Base-by-base conservation (phyloP, 139 green algal genomes). In the Spirogloea muscicola region DNA sequence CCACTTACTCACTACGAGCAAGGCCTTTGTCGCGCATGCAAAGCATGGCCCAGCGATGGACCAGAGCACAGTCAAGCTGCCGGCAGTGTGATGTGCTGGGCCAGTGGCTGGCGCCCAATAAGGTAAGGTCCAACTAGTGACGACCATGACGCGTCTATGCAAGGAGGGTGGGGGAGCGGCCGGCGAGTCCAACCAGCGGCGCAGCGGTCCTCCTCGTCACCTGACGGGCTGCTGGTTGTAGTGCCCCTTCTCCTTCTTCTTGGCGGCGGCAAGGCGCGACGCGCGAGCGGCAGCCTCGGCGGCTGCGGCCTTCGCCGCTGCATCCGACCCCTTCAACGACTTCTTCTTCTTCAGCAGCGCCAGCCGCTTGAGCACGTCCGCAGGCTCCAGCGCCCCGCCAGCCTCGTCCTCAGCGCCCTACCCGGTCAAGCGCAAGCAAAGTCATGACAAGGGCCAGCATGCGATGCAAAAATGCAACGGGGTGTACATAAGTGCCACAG, bases 101-200 rank as follows among this genome's bases (percentile, higher is more conserved):
- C 92, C 92, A 3, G 93, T 97, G 64, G 89, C 96, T 68, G 86
- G 96, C 3, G 94, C 97, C 74, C 87, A 97, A n/a, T 21, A 21
- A 21, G 21, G 21, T 86, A 93, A 98, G 72, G 84, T 98, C 21
- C 94, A 98, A 87, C 94, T 97, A 86, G 86, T 90, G 84, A 85
- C 97, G 84, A 82, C 78, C 3, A 80, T 95, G n/a, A n/a, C n/a
- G n/a, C n/a, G n/a, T n/a, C n/a, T n/a, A n/a, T n/a, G n/a, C n/a
- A n/a, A n/a, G n/a, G n/a, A n/a, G n/a, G n/a, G n/a, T n/a, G n/a
- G n/a, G n/a, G n/a, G n/a, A n/a, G n/a, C n/a, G n/a, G n/a, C n/a
- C n/a, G n/a, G n/a, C n/a, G n/a, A n/a, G n/a, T n/a, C n/a, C n/a
- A n/a, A n/a, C n/a, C n/a, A n/a, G n/a, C n/a, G n/a, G n/a, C n/a